Base-by-base conservation (phyloP, 345 rosid species). In the Aurinia saxatilis region DNA sequence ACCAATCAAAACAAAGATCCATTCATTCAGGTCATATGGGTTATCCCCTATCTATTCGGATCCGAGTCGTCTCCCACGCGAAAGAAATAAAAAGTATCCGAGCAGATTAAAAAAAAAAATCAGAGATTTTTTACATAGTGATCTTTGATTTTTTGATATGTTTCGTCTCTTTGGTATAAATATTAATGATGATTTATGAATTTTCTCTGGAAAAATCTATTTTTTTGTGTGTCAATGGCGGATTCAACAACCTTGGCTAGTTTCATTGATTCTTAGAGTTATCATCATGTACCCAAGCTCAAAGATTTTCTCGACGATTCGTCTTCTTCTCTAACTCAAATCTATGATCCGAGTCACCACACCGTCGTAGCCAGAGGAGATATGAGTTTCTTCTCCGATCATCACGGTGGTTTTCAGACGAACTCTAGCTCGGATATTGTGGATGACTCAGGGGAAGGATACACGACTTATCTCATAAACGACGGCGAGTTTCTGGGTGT, bases 291-390 rank as follows among this genome's bases (percentile, higher is more conserved):
- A 10, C 96, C 96, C 1, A 91, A 91, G 63, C 98, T 91, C 3
- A 96, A 88, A 56, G 96, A 91, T 57, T 92, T 92, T 70, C 74
- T 89, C 31, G 88, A 90, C 57, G 87, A 86, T n/a, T n/a, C n/a
- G n/a, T n/a, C n/a, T n/a, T n/a, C n/a, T n/a, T n/a, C n/a, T n/a
- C n/a, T n/a, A n/a, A n/a, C n/a, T n/a, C n/a, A n/a, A n/a, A n/a
- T n/a, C n/a, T n/a, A n/a, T n/a, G n/a, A n/a, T 47, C 67, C 35
- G 31, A 37, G 45, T 41, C 50, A 36, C 9, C 84, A 68, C n/a
- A 6, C 30, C 37, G 77, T n/a, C n/a, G n/a, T n/a, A n/a, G n/a
- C n/a, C n/a, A n/a, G n/a, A n/a, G n/a, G n/a, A n/a, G n/a, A n/a
- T n/a, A n/a, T n/a, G n/a, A n/a, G 72, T 30, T 83, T 80, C 78